Evolutionary conservation across 2,329 filamentous ascomycete genomes (phyloP).

Genomic region (Diaporthe citriasiana): DNA sequence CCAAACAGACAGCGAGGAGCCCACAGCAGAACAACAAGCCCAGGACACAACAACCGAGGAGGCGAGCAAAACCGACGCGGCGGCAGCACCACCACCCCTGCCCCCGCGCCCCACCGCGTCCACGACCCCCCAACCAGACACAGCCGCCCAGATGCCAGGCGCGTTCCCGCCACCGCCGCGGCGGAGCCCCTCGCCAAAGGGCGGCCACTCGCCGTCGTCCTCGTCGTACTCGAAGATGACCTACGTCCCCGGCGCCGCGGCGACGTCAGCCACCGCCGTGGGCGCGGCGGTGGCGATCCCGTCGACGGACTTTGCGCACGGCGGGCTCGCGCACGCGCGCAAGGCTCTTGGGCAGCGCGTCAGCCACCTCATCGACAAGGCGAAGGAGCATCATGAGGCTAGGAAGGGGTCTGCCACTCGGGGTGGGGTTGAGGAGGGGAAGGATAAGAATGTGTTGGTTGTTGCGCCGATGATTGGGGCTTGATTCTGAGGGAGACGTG

Average conservation of each 20-base stretch:
- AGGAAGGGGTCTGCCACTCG: constrained; percentile 12
- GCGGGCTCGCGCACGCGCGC: constrained; percentile 38
- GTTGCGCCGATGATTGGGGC: constrained; percentile 19
- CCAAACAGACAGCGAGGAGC: not conserved
- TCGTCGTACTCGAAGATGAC: constrained; percentile 27
- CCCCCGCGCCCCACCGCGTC: constrained; percentile 31
- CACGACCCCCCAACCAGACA: constrained; percentile 33
- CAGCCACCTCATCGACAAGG: constrained; percentile 38
- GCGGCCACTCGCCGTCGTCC: not conserved
- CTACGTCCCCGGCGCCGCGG: constrained; percentile 36
- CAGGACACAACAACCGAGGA: not conserved
- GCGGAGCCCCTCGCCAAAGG: constrained; percentile 14
- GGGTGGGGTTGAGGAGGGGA: constrained; percentile 8
- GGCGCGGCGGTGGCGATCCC: constrained; percentile 38
- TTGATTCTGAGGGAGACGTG: not conserved
- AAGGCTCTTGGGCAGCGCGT: constrained; percentile 39
- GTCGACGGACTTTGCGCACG: constrained; percentile 30
- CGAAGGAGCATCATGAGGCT: constrained; percentile 41
- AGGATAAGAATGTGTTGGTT: constrained; percentile 10
- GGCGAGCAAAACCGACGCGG: not conserved
- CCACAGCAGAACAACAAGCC: not conserved
- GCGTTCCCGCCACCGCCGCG: constrained; percentile 35
- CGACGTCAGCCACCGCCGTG: constrained; percentile 36
- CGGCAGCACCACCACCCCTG: constrained; percentile 24
- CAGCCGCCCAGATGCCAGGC: constrained; percentile 32